These are phyloP conservation scores for Polysphondylium violaceum DNA, from an alignment of 78 protist genomes.

Conservation along the genomic window DNA sequence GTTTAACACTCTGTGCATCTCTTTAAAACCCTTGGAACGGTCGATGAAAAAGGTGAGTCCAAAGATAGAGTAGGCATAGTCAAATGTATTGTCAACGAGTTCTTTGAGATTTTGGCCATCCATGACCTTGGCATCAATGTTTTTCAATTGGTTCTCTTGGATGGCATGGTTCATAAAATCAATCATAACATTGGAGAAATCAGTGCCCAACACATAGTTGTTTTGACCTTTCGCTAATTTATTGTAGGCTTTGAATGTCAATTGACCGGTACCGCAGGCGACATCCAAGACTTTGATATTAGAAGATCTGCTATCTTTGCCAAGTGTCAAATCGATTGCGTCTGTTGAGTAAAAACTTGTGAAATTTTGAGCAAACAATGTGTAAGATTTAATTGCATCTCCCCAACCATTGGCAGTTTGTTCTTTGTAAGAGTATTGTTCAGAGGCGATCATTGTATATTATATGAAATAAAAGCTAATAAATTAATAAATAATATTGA, in stretches of 20 bases:
- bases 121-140: neutral
- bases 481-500: too few species aligned
- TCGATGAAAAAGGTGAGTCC: neutral
- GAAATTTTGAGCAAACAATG: too few species aligned
- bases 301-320: neutral
- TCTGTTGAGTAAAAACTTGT: neutral
- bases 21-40: conserved; percentile 2
- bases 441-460: too few species aligned
- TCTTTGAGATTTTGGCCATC: neutral
- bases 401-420: conserved; percentile 19
- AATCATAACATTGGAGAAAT: neutral
- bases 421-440: too few species aligned
- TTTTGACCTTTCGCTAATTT: neutral
- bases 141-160: neutral
- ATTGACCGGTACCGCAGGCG: conserved; percentile 29
- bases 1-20: conserved; percentile 2
- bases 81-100: neutral
- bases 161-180: neutral
- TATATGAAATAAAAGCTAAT: too few species aligned
- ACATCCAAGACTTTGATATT: conserved; percentile 12
- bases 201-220: conserved; percentile 1
- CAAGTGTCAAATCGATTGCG: neutral
- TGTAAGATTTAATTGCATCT: neutral
- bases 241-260: conserved; percentile 5
- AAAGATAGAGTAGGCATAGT: conserved; percentile 19